Conservation (phyloP, 495 filamentous ascomycete species). For the Daldinia caldariorum region DNA sequence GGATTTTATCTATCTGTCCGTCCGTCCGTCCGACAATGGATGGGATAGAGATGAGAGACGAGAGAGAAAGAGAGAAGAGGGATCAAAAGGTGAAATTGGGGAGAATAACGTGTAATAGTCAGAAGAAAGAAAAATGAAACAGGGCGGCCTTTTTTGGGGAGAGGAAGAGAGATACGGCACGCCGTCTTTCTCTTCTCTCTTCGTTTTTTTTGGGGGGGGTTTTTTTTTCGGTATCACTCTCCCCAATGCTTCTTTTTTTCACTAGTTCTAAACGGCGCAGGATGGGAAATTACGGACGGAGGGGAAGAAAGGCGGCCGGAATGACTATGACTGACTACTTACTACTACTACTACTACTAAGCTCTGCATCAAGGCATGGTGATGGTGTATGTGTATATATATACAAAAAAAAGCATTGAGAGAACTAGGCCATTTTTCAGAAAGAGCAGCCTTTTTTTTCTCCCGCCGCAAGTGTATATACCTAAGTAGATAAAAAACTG, state of each 20-base stretch:
- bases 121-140: no score
- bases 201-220: constrained; percentile 17
- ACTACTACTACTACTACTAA: no score
- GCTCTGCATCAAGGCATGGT: constrained; percentile 32
- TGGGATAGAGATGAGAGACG: neutral
- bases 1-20: neutral
- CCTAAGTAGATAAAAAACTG: constrained; percentile 15
- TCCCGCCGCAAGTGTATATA: constrained; percentile 22
- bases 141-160: no score
- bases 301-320: constrained; percentile 10
- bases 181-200: neutral
- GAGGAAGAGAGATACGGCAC: neutral
- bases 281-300: constrained; percentile 13
- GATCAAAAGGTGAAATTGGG: constrained; percentile 2
- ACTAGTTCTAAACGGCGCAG: constrained; percentile 20
- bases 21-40: neutral
- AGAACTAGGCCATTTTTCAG: constrained; percentile 6
- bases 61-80: neutral
- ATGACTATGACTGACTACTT: constrained; percentile 1
- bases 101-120: neutral
- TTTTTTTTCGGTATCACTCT: neutral
- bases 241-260: neutral
- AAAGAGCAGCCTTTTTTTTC: neutral
- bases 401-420: constrained; percentile 32
- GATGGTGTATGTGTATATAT: constrained; percentile 16